Evolutionary conservation across 352 stramenopile genomes (phyloP).

Genomic region (Aphanomyces stellatus): DNA sequence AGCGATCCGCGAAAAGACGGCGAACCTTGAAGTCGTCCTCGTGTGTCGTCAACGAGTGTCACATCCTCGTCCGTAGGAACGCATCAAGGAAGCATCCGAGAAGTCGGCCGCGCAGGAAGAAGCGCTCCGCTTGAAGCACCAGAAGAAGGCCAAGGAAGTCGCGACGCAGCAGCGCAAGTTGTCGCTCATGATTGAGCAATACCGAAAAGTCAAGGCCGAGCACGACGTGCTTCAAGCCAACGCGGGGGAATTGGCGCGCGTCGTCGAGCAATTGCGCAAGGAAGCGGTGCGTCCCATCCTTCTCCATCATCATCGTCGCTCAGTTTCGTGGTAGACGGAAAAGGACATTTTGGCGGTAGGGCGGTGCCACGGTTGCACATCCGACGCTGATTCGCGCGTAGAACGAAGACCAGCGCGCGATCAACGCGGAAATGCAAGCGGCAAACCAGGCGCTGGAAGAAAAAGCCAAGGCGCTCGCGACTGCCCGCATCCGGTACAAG

Average conservation of each 20-base stretch:
- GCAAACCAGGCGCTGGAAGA: constrained; percentile 81
- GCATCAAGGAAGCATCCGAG: constrained; percentile 74
- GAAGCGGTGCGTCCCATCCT: constrained; percentile 50
- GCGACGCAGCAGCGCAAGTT: constrained; percentile 70
- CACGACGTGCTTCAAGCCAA: constrained; percentile 69
- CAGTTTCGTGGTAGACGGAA: constrained; percentile 46
- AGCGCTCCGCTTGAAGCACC: constrained; percentile 57
- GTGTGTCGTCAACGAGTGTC: no score
- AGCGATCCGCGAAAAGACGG: constrained; percentile 80
- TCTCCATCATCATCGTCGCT: constrained; percentile 14
- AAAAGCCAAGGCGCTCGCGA: constrained; percentile 79
- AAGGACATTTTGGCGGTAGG: constrained; percentile 79
- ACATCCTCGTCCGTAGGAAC: constrained; percentile 39
- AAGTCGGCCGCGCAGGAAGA: constrained; percentile 63
- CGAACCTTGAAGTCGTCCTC: constrained; percentile 82
- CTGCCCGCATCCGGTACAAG: constrained; percentile 84
- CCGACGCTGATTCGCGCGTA: constrained; percentile 16
- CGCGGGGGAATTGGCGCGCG: constrained; percentile 45
- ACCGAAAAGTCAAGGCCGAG: constrained; percentile 73
- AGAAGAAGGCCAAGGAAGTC: constrained; percentile 68
- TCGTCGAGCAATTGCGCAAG: constrained; percentile 69
- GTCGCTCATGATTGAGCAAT: constrained; percentile 63
- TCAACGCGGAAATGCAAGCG: constrained; percentile 75
- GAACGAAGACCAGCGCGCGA: constrained; percentile 81
- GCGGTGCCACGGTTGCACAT: not conserved